Evolutionary conservation across 352 stramenopile species (phyloP).

Genomic region (Phytophthora tubulina): DNA sequence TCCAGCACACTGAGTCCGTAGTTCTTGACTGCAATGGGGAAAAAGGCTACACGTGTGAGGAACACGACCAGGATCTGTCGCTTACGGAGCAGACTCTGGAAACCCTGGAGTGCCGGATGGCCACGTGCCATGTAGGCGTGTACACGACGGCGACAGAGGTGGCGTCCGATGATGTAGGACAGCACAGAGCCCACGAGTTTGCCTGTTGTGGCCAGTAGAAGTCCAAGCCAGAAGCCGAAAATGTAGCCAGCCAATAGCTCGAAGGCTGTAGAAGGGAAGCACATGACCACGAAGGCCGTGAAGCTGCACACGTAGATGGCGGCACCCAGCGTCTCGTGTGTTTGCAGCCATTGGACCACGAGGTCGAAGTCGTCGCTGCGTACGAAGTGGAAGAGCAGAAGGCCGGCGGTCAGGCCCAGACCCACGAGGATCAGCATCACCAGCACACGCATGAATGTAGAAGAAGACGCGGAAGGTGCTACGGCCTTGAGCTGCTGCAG

Average conservation of each 20-base stretch:
- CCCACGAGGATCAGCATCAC: slow-evolving; percentile 27
- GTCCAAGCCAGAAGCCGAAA: slow-evolving; percentile 79
- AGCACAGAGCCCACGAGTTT: slow-evolving; percentile 78
- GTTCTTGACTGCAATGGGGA: slow-evolving; percentile 89
- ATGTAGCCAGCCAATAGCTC: slow-evolving; percentile 83
- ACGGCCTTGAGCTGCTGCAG: slow-evolving; percentile 7
- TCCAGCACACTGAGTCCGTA: slow-evolving; percentile 87
- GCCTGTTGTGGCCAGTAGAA: slow-evolving; percentile 67
- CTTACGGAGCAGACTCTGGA: slow-evolving; percentile 68
- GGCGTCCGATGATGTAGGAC: slow-evolving; percentile 76
- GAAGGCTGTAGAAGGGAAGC: slow-evolving; percentile 82
- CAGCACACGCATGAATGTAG: slow-evolving; percentile 33
- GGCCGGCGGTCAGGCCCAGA: slow-evolving; percentile 31
- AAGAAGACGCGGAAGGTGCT: background rate
- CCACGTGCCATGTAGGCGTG: slow-evolving; percentile 74
- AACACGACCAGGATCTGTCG: slow-evolving; percentile 82
- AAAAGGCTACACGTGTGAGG: slow-evolving; percentile 82
- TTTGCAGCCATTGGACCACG: slow-evolving; percentile 63
- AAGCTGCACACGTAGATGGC: slow-evolving; percentile 58
- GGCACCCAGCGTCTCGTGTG: slow-evolving; percentile 52
- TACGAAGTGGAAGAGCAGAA: slow-evolving; percentile 51
- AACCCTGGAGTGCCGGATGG: slow-evolving; percentile 73
- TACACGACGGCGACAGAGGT: slow-evolving; percentile 68
- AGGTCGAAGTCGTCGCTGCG: slow-evolving; percentile 57
- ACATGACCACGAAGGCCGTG: slow-evolving; percentile 61